Base-by-base conservation (phyloP, 140 eudicot genomes). In the Ambrosia hybrid region DNA sequence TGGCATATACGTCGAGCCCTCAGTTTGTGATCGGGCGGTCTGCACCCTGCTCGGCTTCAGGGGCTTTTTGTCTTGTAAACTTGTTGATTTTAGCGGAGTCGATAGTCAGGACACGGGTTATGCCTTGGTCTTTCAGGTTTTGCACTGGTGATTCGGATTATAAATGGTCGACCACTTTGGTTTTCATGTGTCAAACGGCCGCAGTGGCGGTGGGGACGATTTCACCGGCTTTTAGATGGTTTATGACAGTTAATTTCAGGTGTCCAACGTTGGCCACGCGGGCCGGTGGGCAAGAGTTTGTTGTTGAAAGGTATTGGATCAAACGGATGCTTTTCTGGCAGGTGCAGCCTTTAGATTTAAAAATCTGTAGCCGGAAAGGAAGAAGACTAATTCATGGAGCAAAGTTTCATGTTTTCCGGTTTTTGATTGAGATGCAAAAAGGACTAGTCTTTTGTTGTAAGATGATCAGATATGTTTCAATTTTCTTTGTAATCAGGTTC, bases 161-260 rank as follows among this genome's bases (percentile, higher is more conserved):
- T 57, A 78, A 76, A 60, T 85, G 89, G 87, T 85, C 96, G 3
- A 80, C 84, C 0, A 83, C 73, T 4, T 46, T 84, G 33, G 85
- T 87, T 13, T 69, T 89, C 5, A 34, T 74, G 0, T 72, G 76
- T 57, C 96, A 89, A 68, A 63, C 86, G 10, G 48, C 78, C 0
- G 96, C 87, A 1, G 89, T 89, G 6, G 78, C 37, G n/a, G 65
- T 83, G 4, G 96, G 96, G 1, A 86, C 85, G 46, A 62, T 88
- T 57, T 87, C 87, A 7, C 96, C 96, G 11, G 87, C 94, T 13
- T 83, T 70, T 55, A 78, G 96, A 63, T 89, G 87, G 84, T 81
- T 79, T 14, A 72, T 65, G 45, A 85, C 92, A 30, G 77, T 85
- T 10, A 85, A 70, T 10, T 81, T 83, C 64, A 64, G 76, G 59